A percentile compares a stretch with the other conserved stretches of the same genome.
These are phyloP conservation scores for Vitis riparia DNA, from an alignment of 164 flowering plant species.

Conservation along the genomic window DNA sequence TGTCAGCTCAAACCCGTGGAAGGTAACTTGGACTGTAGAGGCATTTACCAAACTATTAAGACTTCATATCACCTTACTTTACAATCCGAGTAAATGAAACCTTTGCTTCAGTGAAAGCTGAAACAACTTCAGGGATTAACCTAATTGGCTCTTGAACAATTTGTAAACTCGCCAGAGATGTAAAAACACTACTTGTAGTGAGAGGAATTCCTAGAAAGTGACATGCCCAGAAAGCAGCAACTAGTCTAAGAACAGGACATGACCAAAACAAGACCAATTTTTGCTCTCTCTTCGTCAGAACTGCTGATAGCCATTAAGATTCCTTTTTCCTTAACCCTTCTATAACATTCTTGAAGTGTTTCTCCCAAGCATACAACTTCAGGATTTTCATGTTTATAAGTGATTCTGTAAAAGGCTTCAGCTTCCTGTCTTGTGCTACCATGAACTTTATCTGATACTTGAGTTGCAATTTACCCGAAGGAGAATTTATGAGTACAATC, in stretches of 20 bases:
- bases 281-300: constrained; percentile 23
- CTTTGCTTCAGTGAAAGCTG: constrained; percentile 53
- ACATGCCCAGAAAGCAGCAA: too few relatives aligned
- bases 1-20: constrained; percentile 7
- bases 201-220: too few relatives aligned
- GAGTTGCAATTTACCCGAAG: constrained; percentile 36
- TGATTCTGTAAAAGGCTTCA: constrained; percentile 37
- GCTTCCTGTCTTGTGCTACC: constrained; percentile 27
- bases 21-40: background rate
- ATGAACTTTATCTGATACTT: constrained; percentile 30
- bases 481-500: constrained; percentile 19
- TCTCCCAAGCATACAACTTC: constrained; percentile 55
- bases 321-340: constrained; percentile 35
- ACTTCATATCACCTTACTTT: constrained; percentile 20
- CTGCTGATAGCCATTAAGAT: constrained; percentile 20
- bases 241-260: too few relatives aligned
- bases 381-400: constrained; percentile 46
- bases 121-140: constrained; percentile 38
- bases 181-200: constrained; percentile 37
- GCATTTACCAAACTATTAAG: background rate
- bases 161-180: constrained; percentile 35
- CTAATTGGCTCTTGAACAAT: constrained; percentile 43
- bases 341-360: background rate
- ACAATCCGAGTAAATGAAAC: constrained; percentile 52
- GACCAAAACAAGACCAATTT: constrained; percentile 31